Conservation (phyloP, 2,329 filamentous ascomycete genomes). For the Pyrenochaeta sp. region DNA sequence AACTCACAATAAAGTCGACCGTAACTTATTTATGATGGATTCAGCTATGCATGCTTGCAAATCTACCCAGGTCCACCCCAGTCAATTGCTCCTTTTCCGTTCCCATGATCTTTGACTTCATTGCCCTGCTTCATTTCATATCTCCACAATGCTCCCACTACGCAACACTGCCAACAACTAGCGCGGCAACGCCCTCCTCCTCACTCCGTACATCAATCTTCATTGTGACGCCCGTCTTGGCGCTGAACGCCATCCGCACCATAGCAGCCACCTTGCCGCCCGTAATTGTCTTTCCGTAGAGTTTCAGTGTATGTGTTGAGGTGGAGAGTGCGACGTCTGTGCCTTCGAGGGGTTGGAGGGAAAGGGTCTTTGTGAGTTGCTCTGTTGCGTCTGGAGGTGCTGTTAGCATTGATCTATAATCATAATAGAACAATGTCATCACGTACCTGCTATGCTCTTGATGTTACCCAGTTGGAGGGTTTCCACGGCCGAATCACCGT, state of each 20-base stretch:
- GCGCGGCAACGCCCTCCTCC: constrained; percentile 86
- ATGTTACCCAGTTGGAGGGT: constrained; percentile 86
- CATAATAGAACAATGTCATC: background rate
- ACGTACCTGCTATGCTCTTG: constrained; percentile 89
- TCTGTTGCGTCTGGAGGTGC: constrained; percentile 80
- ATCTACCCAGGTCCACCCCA: constrained; percentile 2
- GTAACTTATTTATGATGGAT: constrained; percentile 9
- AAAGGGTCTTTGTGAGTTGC: constrained; percentile 84
- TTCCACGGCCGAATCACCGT: constrained; percentile 89
- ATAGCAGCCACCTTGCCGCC: constrained; percentile 88
- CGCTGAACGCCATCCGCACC: constrained; percentile 92
- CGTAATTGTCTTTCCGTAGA: constrained; percentile 92
- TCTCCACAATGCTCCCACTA: constrained; percentile 53
- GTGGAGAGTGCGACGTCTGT: constrained; percentile 89
- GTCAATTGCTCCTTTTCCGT: constrained; percentile 9
- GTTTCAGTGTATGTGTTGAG: constrained; percentile 91
- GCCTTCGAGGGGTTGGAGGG: constrained; percentile 91
- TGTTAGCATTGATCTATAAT: constrained; percentile 20
- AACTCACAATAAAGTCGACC: too few species aligned
- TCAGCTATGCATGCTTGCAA: constrained; percentile 6
- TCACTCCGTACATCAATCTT: constrained; percentile 94
- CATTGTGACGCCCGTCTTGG: constrained; percentile 92
- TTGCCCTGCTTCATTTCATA: background rate
- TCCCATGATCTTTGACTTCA: constrained; percentile 1
- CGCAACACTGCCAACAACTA: constrained; percentile 85